A percentile compares a stretch with the other conserved stretches of the same genome.
phyloP scores from a whole-genome alignment of 129 eudicot species.

The Centaurea solstitialis region DNA sequence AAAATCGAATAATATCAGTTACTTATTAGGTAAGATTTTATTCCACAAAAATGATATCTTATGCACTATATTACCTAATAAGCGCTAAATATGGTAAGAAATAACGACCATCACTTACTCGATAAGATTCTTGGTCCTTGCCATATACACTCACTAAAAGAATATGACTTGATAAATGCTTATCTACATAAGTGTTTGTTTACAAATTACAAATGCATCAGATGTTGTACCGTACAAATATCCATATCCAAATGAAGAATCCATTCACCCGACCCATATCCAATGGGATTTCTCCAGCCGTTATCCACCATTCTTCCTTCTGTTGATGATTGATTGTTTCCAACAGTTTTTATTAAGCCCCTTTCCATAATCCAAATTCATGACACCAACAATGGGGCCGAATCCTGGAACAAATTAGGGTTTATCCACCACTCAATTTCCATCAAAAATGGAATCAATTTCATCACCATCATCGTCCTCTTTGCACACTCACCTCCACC shows the following conservation, averaged over 20 bases:
- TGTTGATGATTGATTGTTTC: background rate
- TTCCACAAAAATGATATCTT: too few species aligned
- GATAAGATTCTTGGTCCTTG: too few species aligned
- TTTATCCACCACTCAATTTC: slow-evolving; percentile 13
- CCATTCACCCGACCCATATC: slow-evolving; percentile 28
- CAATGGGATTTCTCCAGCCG: slow-evolving; percentile 19
- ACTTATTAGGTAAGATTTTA: too few species aligned
- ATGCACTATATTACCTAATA: too few species aligned
- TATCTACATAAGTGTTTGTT: too few species aligned
- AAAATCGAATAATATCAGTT: too few species aligned
- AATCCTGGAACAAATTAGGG: slow-evolving; percentile 20
- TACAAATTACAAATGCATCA: too few species aligned
- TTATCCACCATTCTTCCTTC: slow-evolving; percentile 16
- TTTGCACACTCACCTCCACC: slow-evolving; percentile 33
- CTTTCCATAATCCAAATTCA: slow-evolving; percentile 13
- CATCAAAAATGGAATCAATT: slow-evolving; percentile 26
- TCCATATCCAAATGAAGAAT: slow-evolving; percentile 1
- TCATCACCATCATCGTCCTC: slow-evolving; percentile 12
- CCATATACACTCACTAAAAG: too few species aligned
- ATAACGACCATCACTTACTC: too few species aligned
- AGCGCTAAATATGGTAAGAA: too few species aligned
- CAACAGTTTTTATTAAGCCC: slow-evolving; percentile 21
- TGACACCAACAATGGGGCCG: slow-evolving; percentile 24
- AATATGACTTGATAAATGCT: too few species aligned
- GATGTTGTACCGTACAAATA: background rate